Percentiles rank a stretch among this genome's conserved stretches.
Evolutionary conservation across 202 grass and related monocot species (phyloP).

Genomic region (Panicum virgatum): DNA sequence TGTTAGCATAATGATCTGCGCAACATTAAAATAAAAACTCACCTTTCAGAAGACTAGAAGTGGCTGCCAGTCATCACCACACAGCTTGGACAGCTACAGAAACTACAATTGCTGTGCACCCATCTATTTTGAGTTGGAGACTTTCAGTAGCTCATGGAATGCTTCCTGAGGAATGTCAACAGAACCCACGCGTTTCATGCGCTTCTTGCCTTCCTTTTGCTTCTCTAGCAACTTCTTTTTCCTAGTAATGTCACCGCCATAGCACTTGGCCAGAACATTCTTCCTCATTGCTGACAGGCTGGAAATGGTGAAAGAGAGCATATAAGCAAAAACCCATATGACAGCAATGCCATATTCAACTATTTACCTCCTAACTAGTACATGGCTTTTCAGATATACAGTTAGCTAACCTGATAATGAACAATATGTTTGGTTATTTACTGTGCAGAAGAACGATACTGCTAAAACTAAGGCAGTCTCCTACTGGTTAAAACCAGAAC

Average conservation of each 20-base stretch:
- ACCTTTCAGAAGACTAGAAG: slow-evolving; percentile 26
- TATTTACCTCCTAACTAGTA: slow-evolving; percentile 10
- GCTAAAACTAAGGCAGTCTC: neutral
- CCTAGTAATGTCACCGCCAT: slow-evolving; percentile 88
- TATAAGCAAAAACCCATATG: slow-evolving; percentile 12
- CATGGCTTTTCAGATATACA: slow-evolving; percentile 5
- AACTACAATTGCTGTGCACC: neutral
- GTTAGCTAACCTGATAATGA: neutral
- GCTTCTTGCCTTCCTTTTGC: slow-evolving; percentile 98
- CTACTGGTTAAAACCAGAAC: neutral
- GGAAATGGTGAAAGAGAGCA: slow-evolving; percentile 35
- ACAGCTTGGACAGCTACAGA: neutral
- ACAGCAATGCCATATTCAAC: neutral
- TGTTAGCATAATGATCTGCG: neutral
- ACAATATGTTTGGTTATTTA: slow-evolving; percentile 1
- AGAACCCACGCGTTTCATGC: slow-evolving; percentile 98
- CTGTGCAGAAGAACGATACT: neutral
- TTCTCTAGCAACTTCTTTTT: slow-evolving; percentile 99
- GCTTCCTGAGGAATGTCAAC: slow-evolving; percentile 97
- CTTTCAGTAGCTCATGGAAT: slow-evolving; percentile 87
- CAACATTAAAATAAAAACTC: neutral
- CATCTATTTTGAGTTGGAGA: slow-evolving; percentile 65
- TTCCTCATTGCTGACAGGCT: slow-evolving; percentile 97
- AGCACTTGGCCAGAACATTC: slow-evolving; percentile 98
- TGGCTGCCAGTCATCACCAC: neutral